Evolutionary conservation across 1,139 yeast genomes (phyloP), one percentile per base, ranked within the genome.

Genomic region (Blastobotrys ciferrii): DNA sequence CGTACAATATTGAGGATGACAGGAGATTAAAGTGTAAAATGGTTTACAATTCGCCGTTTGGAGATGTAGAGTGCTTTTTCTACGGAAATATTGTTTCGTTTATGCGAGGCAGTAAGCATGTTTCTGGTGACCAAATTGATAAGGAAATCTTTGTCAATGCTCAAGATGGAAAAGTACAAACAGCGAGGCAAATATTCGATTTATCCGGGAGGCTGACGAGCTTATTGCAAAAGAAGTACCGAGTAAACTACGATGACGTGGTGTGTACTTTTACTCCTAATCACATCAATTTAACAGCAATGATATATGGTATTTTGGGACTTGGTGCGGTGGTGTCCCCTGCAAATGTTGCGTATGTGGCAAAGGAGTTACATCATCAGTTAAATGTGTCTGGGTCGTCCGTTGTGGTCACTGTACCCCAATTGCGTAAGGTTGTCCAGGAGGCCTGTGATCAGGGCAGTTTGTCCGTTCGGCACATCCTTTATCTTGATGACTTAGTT

Each of bases 251-350:
- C 25, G 60, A 60, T 46, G 69, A 65, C 37, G 70, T 65, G 13
- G 64, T 68, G 4, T 58, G 64, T 44, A 36, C 67, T 14, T 65
- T 65, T 44, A 54, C 63, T 15, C 52, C 58, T 15, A 69, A 69
- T 53, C 48, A 55, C 47, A 57, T 68, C 33, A 59, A 57, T 50
- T 56, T 60, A 18, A 62, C 68, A 1, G 48, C 58, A 1, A 47
- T 67, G 15, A 70, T 68, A 43, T 58, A 60, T 40, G 69, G 65
- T 1, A 57, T 63, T 14, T 54, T 67, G n/a, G 52, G 62, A 20
- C 56, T 61, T 9, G 73, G 71, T 7, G 73, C 64, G 2, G 50
- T 64, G 4, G 56, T 69, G 18, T 58, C 69, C 3, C 73, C 73
- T 2, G 71, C 70, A 1, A 69, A 67, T 48, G 57, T 64, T 20